Evolutionary conservation across 768 basidiomycete species (phyloP).

Genomic region (Naganishia onofrii): DNA sequence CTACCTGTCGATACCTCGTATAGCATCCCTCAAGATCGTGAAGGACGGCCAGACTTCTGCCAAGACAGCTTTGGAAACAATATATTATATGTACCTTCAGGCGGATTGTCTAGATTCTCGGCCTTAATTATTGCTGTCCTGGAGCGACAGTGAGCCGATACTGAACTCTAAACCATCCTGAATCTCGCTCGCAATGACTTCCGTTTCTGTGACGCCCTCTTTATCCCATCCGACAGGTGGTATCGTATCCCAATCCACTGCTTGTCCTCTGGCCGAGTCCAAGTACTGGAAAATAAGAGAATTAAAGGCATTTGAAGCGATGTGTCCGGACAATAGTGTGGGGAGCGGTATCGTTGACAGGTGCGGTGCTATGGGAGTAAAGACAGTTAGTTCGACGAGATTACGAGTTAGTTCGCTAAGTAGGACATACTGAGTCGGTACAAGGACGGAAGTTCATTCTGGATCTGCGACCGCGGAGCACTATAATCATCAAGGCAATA

Average conservation of each 20-base stretch:
- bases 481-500: neutral
- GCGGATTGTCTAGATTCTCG: no score
- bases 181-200: conserved; percentile 11
- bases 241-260: neutral
- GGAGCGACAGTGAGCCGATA: neutral
- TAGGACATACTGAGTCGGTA: neutral
- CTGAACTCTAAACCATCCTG: neutral
- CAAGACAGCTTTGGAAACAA: no score
- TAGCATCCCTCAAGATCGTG: no score
- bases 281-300: conserved; percentile 17
- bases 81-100: no score
- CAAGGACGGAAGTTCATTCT: conserved; percentile 9
- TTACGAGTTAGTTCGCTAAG: neutral
- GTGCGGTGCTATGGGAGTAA: neutral
- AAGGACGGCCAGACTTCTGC: no score
- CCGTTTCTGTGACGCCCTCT: neutral
- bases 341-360: conserved; percentile 5
- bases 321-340: neutral
- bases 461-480: neutral
- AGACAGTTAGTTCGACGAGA: neutral
- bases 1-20: no score
- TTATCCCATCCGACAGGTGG: neutral
- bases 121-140: neutral
- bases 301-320: conserved; percentile 16
- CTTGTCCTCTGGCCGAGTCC: neutral